Conservation (phyloP, 805 yeast species). For the Komagataella phaffii region DNA sequence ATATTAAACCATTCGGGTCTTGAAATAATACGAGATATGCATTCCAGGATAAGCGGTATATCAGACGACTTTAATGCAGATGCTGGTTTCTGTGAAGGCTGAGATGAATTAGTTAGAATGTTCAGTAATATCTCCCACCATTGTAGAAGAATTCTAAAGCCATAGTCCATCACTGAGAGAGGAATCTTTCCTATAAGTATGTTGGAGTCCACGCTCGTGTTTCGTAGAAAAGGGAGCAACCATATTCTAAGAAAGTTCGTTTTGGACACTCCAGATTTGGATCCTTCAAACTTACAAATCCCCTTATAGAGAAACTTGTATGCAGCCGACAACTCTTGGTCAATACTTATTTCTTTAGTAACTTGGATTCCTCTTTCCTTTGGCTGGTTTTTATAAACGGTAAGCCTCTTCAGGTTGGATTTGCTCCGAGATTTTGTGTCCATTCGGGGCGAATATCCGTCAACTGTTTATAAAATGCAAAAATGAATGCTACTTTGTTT, state of each 20-base stretch:
- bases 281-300: constrained; percentile 15
- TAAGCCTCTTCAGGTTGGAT: neutral
- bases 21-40: constrained; percentile 34
- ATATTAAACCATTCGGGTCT: constrained; percentile 29
- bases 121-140: constrained; percentile 43
- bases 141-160: constrained; percentile 14
- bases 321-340: neutral
- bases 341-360: neutral
- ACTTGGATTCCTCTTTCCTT: neutral
- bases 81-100: constrained; percentile 8
- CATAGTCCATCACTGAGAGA: neutral
- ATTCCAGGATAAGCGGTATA: constrained; percentile 38
- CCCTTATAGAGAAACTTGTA: neutral
- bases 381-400: neutral
- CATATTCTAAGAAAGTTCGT: constrained; percentile 33
- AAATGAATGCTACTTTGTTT: neutral
- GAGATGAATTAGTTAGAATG: constrained; percentile 14
- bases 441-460: neutral
- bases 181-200: neutral
- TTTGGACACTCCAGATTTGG: constrained; percentile 23
- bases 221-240: constrained; percentile 29
- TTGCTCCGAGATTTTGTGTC: neutral
- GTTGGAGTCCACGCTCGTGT: constrained; percentile 1
- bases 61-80: constrained; percentile 26
- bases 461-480: neutral